Evolutionary conservation across 73 alveolate genomes (phyloP), one percentile per base, ranked within the genome.

Genomic region (Symbiodinium natans): DNA sequence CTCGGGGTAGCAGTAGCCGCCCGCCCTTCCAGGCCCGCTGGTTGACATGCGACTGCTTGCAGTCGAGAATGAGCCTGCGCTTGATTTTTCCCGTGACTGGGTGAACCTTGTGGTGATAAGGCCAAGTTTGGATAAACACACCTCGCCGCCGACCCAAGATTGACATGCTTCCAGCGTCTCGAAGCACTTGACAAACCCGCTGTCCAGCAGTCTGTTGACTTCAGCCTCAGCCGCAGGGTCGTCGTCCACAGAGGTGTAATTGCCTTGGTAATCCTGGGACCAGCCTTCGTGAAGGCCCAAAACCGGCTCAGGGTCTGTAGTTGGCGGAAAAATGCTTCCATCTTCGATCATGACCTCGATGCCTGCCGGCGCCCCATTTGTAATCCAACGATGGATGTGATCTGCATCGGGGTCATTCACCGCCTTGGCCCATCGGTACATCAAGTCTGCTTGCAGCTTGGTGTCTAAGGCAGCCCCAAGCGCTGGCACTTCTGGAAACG

Each of bases 41-140:
- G 43, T 87, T 87, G 34, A 87, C 94, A 15, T n/a, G 17, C 4
- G 85, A 56, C 43, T 87, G 43, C 84, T 87, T 87, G 84, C 94
- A 87, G 34, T 87, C 94, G 34, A 87, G 34, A 2, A 87, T 87
- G 41, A 87, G 52, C 27, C 85, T 23, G 5, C 94, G 29, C 42
- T 87, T 87, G 46, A 59, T 33, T 23, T 42, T 13, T 84, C 84
- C 85, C 63, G 71, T 82, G 25, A 23, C 42, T 19, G 29, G 40
- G 15, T 63, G 77, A 34, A 27, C n/a, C 68, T 52, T 54, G 40
- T 87, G 36, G 96, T 89, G 75, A 89, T 89, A 74, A 89, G 75
- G 15, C 96, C 88, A 46, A 89, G 38, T 52, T 89, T 89, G 17
- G 96, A 89, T 2, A 52, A 19, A 41, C 46, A 41, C 0, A 84